Conservation (phyloP, 768 basidiomycete genomes). For the Piloderma croceum region DNA sequence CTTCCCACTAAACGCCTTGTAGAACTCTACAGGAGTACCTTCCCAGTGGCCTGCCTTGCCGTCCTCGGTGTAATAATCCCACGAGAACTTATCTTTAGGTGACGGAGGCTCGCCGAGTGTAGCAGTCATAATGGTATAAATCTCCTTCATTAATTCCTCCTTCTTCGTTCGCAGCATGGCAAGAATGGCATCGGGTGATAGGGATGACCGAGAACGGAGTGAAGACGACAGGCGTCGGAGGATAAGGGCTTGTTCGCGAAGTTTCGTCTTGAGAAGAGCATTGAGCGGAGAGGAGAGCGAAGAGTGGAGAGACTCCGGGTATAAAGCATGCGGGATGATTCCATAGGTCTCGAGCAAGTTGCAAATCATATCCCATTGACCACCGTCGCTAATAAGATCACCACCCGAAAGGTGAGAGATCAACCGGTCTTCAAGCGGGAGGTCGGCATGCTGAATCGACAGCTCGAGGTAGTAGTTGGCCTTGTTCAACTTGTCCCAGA, state of each 20-base stretch:
- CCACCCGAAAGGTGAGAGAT: constrained; percentile 64
- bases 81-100: constrained; percentile 66
- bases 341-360: constrained; percentile 70
- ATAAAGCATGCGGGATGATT: constrained; percentile 75
- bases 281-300: constrained; percentile 70
- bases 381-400: constrained; percentile 87
- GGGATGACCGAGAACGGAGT: constrained; percentile 39
- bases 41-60: constrained; percentile 72
- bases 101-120: constrained; percentile 82
- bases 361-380: constrained; percentile 91
- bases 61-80: constrained; percentile 85
- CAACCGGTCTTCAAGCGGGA: constrained; percentile 79
- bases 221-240: constrained; percentile 60
- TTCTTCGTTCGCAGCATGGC: constrained; percentile 73
- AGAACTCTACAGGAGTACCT: constrained; percentile 79
- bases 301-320: constrained; percentile 83
- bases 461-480: constrained; percentile 89
- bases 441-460: constrained; percentile 73
- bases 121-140: constrained; percentile 80
- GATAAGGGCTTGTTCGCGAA: constrained; percentile 84
- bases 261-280: constrained; percentile 77
- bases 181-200: constrained; percentile 43
- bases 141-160: constrained; percentile 75
- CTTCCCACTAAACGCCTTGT: constrained; percentile 55
- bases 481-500: constrained; percentile 96